Percentiles rank a stretch among this genome's conserved stretches.
These are phyloP conservation scores for Coemansia sp. DNA, from an alignment of 192 early-diverging fungal species.

Conservation along the genomic window DNA sequence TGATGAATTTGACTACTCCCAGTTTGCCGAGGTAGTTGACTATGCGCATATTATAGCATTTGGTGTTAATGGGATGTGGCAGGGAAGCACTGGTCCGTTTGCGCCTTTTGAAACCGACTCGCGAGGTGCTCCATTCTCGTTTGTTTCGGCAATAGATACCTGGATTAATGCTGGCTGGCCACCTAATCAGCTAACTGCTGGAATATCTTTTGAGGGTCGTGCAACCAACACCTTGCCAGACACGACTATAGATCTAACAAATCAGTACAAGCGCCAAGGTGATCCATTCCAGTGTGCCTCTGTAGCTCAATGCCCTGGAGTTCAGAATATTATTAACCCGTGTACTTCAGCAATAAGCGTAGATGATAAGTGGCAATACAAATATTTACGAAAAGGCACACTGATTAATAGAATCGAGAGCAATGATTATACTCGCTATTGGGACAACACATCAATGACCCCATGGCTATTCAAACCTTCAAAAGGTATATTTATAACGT, in stretches of 20 bases:
- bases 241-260: conserved; percentile 49
- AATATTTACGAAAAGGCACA: conserved; percentile 56
- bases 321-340: conserved; percentile 26
- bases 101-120: conserved; percentile 56
- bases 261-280: conserved; percentile 47
- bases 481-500: conserved; percentile 66
- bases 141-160: conserved; percentile 48
- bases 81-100: conserved; percentile 58
- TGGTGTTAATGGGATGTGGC: conserved; percentile 60
- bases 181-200: conserved; percentile 58
- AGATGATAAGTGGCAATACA: conserved; percentile 66
- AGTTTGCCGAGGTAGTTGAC: conserved; percentile 62
- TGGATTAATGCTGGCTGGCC: conserved; percentile 63
- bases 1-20: conserved; percentile 54
- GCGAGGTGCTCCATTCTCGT: conserved; percentile 37
- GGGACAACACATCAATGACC: conserved; percentile 61
- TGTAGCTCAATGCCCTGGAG: conserved; percentile 15
- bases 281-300: conserved; percentile 49
- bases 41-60: conserved; percentile 71
- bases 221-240: conserved; percentile 37
- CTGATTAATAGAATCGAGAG: conserved; percentile 48
- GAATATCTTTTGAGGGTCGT: conserved; percentile 64
- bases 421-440: conserved; percentile 60
- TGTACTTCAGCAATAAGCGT: conserved; percentile 51
- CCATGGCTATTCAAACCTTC: conserved; percentile 59